Conservation (phyloP, 179 eudicot genomes). For the Spergularia azorica region DNA sequence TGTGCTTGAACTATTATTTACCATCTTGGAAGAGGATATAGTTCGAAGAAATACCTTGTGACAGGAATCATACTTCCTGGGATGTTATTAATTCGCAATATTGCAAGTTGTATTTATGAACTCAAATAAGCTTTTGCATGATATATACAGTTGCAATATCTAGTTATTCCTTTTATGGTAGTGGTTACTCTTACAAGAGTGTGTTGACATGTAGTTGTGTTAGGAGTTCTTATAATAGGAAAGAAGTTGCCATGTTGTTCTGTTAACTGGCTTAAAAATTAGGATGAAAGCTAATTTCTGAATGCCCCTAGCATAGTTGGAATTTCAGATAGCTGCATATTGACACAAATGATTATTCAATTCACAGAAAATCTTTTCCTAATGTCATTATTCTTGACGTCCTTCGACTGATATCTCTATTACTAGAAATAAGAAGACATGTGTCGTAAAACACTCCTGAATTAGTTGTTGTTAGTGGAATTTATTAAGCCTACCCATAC, state of each 20-base stretch:
- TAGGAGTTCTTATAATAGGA: neutral
- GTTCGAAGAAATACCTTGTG: slow-evolving; percentile 3
- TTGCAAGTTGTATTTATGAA: slow-evolving; percentile 6
- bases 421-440: too few relatives aligned
- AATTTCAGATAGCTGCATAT: neutral
- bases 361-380: neutral
- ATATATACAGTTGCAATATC: neutral
- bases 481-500: neutral
- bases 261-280: neutral
- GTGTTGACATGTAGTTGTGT: neutral
- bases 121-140: slow-evolving; percentile 12
- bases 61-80: neutral
- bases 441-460: neutral
- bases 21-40: slow-evolving; percentile 4
- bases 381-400: neutral
- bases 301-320: neutral
- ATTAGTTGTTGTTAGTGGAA: neutral
- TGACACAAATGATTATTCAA: neutral
- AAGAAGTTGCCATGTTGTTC: neutral
- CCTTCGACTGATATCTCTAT: too few relatives aligned
- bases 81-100: neutral
- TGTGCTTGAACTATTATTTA: neutral
- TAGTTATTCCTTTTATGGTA: neutral
- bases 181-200: neutral
- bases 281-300: neutral